phyloP scores from a whole-genome alignment of 306 rosid genomes.

The Trichosanthes truncata region DNA sequence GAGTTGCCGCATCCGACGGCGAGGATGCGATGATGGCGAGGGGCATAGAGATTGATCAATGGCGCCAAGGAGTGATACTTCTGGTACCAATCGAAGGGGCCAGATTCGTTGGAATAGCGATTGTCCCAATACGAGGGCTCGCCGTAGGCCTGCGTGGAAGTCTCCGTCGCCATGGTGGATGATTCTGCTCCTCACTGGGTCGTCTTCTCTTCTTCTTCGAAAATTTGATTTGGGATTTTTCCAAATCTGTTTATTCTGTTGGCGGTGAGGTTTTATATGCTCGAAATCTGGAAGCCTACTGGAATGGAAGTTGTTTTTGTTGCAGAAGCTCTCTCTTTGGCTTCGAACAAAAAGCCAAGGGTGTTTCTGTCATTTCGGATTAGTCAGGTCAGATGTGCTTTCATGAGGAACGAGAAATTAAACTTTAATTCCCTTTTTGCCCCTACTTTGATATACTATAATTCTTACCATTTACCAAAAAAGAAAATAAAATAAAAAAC shows the following conservation, averaged over 20 bases:
- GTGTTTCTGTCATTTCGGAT: not conserved
- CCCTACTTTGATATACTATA: not conserved
- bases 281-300: not conserved
- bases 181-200: not conserved
- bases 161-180: constrained; percentile 18
- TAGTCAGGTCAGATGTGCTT: not conserved
- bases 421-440: not conserved
- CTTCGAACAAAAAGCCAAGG: not conserved
- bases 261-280: not conserved
- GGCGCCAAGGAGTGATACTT: constrained; percentile 64
- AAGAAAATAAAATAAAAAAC: no score
- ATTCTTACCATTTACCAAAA: no score
- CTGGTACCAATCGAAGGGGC: constrained; percentile 85
- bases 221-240: not conserved
- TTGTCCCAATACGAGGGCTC: constrained; percentile 85
- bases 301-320: not conserved
- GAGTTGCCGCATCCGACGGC: constrained; percentile 84
- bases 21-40: constrained; percentile 37
- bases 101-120: constrained; percentile 62
- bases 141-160: constrained; percentile 64
- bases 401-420: not conserved
- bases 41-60: constrained; percentile 46
- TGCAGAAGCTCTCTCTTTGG: not conserved
- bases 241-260: not conserved
- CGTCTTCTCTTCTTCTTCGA: not conserved